phyloP scores from a whole-genome alignment of 2,329 filamentous ascomycete genomes.

The Pseudogymnoascus sp. region DNA sequence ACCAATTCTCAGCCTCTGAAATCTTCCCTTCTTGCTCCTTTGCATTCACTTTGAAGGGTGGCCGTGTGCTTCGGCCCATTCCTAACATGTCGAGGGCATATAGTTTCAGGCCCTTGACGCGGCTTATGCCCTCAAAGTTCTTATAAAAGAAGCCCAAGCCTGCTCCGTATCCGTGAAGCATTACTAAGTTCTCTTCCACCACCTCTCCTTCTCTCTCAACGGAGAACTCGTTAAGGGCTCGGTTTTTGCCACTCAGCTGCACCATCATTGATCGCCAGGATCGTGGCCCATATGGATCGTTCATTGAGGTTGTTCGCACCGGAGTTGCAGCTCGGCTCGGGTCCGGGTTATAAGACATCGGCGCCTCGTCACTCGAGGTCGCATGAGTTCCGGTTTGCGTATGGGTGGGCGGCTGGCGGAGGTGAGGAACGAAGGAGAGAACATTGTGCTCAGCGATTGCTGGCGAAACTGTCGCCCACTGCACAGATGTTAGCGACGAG shows the following conservation, averaged over 20 bases:
- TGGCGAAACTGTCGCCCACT: conserved; percentile 83
- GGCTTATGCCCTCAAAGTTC: conserved; percentile 84
- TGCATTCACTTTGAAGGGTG: conserved; percentile 73
- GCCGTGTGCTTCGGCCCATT: conserved; percentile 82
- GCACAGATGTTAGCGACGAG: conserved; percentile 19
- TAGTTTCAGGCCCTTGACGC: conserved; percentile 72
- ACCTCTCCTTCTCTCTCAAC: conserved; percentile 74
- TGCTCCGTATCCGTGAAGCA: conserved; percentile 94
- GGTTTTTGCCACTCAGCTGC: conserved; percentile 71
- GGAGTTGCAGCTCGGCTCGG: conserved; percentile 32
- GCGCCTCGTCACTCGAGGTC: conserved; percentile 34
- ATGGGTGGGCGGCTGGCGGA: conserved; percentile 55
- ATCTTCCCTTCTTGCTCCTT: conserved; percentile 76
- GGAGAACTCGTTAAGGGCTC: conserved; percentile 86
- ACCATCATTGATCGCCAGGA: conserved; percentile 84
- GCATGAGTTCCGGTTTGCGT: conserved; percentile 47
- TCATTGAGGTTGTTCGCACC: conserved; percentile 39
- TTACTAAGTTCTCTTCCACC: conserved; percentile 78
- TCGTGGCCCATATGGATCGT: conserved; percentile 75
- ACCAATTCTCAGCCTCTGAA: conserved; percentile 86
- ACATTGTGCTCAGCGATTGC: conserved; percentile 80
- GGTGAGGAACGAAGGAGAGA: conserved; percentile 73
- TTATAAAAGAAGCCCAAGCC: conserved; percentile 97
- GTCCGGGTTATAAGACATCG: conserved; percentile 29
- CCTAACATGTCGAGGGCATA: conserved; percentile 93